phyloP scores from a whole-genome alignment of 306 rosid species.

The Vachellia collinsii region DNA sequence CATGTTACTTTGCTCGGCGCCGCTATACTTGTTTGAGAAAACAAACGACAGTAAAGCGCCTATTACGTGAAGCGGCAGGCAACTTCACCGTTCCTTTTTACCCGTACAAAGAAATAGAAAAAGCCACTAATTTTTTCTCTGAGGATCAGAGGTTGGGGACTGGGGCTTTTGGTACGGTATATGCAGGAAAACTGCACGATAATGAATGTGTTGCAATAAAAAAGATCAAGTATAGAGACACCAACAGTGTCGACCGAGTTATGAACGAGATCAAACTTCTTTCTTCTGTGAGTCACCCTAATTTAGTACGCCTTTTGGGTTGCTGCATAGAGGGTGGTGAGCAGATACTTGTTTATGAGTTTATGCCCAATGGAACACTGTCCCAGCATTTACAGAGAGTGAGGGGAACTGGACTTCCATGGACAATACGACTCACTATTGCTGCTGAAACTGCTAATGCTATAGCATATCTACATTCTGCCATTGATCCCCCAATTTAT shows the following conservation, averaged over 20 bases:
- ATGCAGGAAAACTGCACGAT: slow-evolving; percentile 77
- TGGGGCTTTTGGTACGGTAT: slow-evolving; percentile 97
- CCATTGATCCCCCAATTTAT: slow-evolving; percentile 88
- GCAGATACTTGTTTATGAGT: slow-evolving; percentile 92
- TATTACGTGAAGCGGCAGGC: slow-evolving; percentile 79
- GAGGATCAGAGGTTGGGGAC: slow-evolving; percentile 84
- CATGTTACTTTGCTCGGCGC: slow-evolving; percentile 63
- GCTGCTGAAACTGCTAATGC: slow-evolving; percentile 92
- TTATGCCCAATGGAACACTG: slow-evolving; percentile 88
- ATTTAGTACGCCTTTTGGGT: slow-evolving; percentile 91
- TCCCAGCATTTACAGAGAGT: slow-evolving; percentile 83
- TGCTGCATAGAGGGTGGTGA: slow-evolving; percentile 93
- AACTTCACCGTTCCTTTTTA: slow-evolving; percentile 70
- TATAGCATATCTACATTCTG: slow-evolving; percentile 88
- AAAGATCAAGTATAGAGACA: slow-evolving; percentile 80
- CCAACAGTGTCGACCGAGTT: slow-evolving; percentile 79
- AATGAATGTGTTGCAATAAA: slow-evolving; percentile 90
- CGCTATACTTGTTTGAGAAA: slow-evolving; percentile 71
- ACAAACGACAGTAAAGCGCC: slow-evolving; percentile 68
- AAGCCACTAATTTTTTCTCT: slow-evolving; percentile 75
- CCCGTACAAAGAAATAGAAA: slow-evolving; percentile 77
- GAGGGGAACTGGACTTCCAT: slow-evolving; percentile 74
- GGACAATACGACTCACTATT: slow-evolving; percentile 84
- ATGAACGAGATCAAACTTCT: slow-evolving; percentile 96
- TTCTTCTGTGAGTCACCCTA: slow-evolving; percentile 92